Conservation (phyloP, 345 rosid species). For the Salix suchowensis region DNA sequence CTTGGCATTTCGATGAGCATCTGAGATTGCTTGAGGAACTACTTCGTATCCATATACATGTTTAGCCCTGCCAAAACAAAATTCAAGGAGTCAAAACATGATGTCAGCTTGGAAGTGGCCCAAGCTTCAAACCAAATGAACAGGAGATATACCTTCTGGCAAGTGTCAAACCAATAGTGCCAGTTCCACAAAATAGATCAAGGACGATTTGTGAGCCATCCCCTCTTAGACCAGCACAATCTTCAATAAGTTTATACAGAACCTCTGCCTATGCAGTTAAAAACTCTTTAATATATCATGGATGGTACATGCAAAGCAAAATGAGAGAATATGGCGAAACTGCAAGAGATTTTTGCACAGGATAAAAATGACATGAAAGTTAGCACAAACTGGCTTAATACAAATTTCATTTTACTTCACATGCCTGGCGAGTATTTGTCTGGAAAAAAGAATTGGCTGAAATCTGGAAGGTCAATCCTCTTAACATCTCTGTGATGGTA, state of each 20-base stretch:
- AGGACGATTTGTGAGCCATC: conserved; percentile 91
- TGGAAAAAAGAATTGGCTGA: conserved; percentile 98
- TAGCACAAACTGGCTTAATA: not conserved
- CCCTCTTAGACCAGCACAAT: conserved; percentile 72
- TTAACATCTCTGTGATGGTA: conserved; percentile 62
- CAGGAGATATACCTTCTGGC: conserved; percentile 53
- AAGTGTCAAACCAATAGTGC: conserved; percentile 88
- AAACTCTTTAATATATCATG: conserved; percentile 6
- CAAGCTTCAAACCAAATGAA: not conserved
- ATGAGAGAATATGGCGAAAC: not conserved
- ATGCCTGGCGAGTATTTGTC: conserved; percentile 86
- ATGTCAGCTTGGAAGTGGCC: not conserved
- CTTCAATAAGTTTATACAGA: conserved; percentile 78
- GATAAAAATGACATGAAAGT: not conserved
- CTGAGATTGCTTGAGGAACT: conserved; percentile 82
- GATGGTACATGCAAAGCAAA: not conserved
- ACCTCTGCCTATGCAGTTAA: conserved; percentile 70
- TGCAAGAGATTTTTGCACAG: not conserved
- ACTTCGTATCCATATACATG: conserved; percentile 94
- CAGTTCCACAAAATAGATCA: conserved; percentile 94
- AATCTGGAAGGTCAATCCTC: conserved; percentile 82
- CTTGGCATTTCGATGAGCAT: conserved; percentile 69
- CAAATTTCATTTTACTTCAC: not conserved
- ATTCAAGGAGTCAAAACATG: not conserved
- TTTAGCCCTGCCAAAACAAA: conserved; percentile 44